Percentiles rank a stretch among this genome's conserved stretches.
phyloP scores from a whole-genome alignment of 2,329 filamentous ascomycete species.

The Penicillium sp. region DNA sequence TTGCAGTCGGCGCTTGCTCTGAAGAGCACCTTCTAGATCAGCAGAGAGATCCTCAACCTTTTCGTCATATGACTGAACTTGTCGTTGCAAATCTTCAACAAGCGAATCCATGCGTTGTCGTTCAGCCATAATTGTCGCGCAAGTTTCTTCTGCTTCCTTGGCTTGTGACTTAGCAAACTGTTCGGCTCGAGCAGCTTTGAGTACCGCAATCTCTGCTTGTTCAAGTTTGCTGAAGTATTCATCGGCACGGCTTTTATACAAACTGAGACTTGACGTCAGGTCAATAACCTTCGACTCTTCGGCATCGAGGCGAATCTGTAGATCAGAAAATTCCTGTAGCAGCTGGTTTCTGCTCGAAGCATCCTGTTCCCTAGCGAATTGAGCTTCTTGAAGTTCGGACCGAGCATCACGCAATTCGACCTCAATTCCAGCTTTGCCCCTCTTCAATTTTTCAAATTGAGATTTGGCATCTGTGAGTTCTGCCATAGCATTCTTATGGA shows the following conservation, averaged over 20 bases:
- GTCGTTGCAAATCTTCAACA: constrained; percentile 84
- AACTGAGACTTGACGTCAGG: constrained; percentile 72
- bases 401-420: constrained; percentile 80
- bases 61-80: constrained; percentile 86
- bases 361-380: constrained; percentile 77
- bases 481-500: constrained; percentile 78
- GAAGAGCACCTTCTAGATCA: constrained; percentile 77
- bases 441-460: constrained; percentile 81
- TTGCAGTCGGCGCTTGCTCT: constrained; percentile 90
- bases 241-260: constrained; percentile 89
- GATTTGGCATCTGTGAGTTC: constrained; percentile 84
- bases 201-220: constrained; percentile 90
- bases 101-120: constrained; percentile 82
- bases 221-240: constrained; percentile 98
- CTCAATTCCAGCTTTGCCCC: constrained; percentile 73
- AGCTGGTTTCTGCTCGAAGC: constrained; percentile 81
- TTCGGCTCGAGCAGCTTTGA: constrained; percentile 87
- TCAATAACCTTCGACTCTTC: constrained; percentile 83
- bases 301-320: constrained; percentile 87
- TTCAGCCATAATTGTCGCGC: constrained; percentile 84
- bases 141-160: constrained; percentile 86
- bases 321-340: constrained; percentile 84
- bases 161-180: constrained; percentile 90
- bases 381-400: constrained; percentile 79
- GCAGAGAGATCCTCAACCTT: constrained; percentile 86